These are phyloP conservation scores for Curvularia eragrostidis DNA, from an alignment of 2,329 filamentous ascomycete genomes.

Conservation along the genomic window DNA sequence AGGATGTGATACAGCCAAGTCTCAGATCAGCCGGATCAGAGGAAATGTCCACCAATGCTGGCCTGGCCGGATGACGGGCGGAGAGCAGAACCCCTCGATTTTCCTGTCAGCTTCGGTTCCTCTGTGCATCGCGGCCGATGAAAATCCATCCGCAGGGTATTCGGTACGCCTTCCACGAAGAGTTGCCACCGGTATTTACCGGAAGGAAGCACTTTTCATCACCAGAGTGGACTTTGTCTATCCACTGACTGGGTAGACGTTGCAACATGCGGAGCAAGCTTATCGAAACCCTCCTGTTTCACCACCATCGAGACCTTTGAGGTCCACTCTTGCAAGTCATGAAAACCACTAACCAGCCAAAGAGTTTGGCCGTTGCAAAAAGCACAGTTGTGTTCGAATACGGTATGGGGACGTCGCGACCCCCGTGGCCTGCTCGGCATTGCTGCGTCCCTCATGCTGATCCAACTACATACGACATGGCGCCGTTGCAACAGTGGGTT, in stretches of 20 bases:
- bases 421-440: slow-evolving; percentile 25
- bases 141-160: slow-evolving; percentile 29
- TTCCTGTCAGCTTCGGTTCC: slow-evolving; percentile 18
- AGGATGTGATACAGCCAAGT: slow-evolving; percentile 35
- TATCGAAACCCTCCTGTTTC: slow-evolving; percentile 27
- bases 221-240: not conserved
- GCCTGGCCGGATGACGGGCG: slow-evolving; percentile 20
- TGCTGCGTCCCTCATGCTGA: slow-evolving; percentile 22
- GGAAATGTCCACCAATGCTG: slow-evolving; percentile 19
- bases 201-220: slow-evolving; percentile 4
- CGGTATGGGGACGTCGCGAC: slow-evolving; percentile 31
- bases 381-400: slow-evolving; percentile 22
- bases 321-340: slow-evolving; percentile 29
- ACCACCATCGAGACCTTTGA: slow-evolving; percentile 14
- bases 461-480: slow-evolving; percentile 22
- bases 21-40: slow-evolving; percentile 47
- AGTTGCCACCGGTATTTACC: slow-evolving; percentile 9
- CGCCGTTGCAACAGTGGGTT: slow-evolving; percentile 18
- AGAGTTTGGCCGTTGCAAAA: slow-evolving; percentile 21
- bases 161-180: slow-evolving; percentile 27
- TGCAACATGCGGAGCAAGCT: slow-evolving; percentile 14
- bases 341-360: slow-evolving; percentile 17
- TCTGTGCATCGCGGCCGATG: slow-evolving; percentile 23
- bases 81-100: slow-evolving; percentile 15
- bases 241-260: slow-evolving; percentile 4